Evolutionary conservation across 306 rosid species (phyloP), one percentile per base, ranked within the genome.

Genomic region (Castanospermum australe): DNA sequence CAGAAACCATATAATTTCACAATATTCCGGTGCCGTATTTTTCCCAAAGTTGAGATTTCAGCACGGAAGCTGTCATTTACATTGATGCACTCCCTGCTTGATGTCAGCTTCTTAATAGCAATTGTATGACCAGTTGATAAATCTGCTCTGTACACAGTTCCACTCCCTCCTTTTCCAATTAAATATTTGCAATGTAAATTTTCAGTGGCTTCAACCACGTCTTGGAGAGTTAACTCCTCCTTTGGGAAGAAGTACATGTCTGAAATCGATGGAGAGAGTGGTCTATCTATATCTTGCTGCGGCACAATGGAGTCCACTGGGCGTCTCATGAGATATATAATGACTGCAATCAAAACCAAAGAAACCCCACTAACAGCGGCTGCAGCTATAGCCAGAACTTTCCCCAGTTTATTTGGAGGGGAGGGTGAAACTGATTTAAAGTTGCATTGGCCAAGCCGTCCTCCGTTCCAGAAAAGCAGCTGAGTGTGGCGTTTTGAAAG

Each of bases 1-100:
- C 89, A 89, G 70, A 87, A 92, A 18, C 96, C 96, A 71, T 87
- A 85, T n/a, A 92, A 74, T 76, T 90, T 92, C 77, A 92, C 95
- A 50, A 92, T 90, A 69, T 92, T 92, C 5, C 89, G 80, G 68
- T 92, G 95, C 83, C 97, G 80, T 69, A 90, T 89, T 68, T 89
- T 89, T 33, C 97, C 97, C 30, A 92, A 78, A 39, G 94, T 92
- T 21, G 56, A 86, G 48, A 92, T 89, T 80, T 92, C 96, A 20
- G 97, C 93, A 3, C 67, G 88, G 79, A 90, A 92, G 80, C 93
- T 78, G 15, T 83, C 86, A 14, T 86, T 90, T 10, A 86, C 41
- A 75, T 59, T 80, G 64, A 81, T 71, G 68, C 90, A 84, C 73
- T 88, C 90, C 61, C 92, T 75, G 75, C 87, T 82, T 15, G 91